Percentiles rank a stretch among this genome's conserved stretches.
Evolutionary conservation across 768 basidiomycete species (phyloP).

Genomic region (Pleurotus ostreatus): DNA sequence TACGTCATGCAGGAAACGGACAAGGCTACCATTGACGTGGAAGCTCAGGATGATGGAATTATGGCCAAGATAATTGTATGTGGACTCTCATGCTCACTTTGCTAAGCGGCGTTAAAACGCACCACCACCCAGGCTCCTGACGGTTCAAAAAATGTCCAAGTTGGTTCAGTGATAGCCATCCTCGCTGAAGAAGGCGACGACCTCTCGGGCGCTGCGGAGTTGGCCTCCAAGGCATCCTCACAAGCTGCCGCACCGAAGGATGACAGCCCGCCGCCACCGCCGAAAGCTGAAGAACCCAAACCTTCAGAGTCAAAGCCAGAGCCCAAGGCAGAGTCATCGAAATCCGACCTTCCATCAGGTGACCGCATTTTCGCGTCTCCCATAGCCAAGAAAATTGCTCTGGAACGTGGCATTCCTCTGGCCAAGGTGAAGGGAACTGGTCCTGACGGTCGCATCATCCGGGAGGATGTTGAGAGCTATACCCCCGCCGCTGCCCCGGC

Average conservation of each 20-base stretch:
- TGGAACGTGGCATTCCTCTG: constrained; percentile 90
- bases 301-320: constrained; percentile 19
- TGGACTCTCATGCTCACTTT: constrained; percentile 7
- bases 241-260: constrained; percentile 31
- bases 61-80: constrained; percentile 95
- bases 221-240: constrained; percentile 63
- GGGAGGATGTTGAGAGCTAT: constrained; percentile 92
- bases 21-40: constrained; percentile 99
- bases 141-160: constrained; percentile 82
- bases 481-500: constrained; percentile 46
- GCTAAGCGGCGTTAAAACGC: neutral
- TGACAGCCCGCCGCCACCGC: constrained; percentile 35
- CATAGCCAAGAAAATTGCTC: constrained; percentile 93
- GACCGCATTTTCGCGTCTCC: constrained; percentile 93
- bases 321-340: constrained; percentile 36
- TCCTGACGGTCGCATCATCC: constrained; percentile 90
- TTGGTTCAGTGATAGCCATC: constrained; percentile 89
- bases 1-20: constrained; percentile 81
- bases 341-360: constrained; percentile 55
- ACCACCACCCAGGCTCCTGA: constrained; percentile 54
- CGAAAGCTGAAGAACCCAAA: constrained; percentile 10
- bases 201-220: constrained; percentile 71
- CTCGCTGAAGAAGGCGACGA: constrained; percentile 96
- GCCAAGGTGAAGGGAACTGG: constrained; percentile 89
- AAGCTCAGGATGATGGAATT: constrained; percentile 96